phyloP scores from a whole-genome alignment of 1,284 basidiomycete species.

The Vanrija humicola region DNA sequence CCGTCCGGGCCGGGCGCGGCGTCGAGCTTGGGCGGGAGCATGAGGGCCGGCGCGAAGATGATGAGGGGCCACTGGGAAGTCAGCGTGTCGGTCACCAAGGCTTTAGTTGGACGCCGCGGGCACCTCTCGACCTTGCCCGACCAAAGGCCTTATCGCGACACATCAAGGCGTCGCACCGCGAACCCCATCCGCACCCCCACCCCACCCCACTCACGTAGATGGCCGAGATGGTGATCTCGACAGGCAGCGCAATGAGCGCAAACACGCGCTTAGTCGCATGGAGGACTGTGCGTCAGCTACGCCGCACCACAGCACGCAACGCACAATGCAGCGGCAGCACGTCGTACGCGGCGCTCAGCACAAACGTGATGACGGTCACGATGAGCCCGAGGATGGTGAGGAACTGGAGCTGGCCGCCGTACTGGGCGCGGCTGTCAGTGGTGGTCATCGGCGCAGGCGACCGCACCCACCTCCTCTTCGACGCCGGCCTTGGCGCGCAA shows the following conservation, averaged over 20 bases:
- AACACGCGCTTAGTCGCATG: constrained; percentile 56
- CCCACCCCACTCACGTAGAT: constrained; percentile 56
- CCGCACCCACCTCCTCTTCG: background rate
- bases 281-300: constrained; percentile 44
- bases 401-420: constrained; percentile 64
- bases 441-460: background rate
- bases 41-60: constrained; percentile 30
- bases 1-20: constrained; percentile 36
- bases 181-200: too few relatives aligned
- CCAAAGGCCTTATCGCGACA: background rate
- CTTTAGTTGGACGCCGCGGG: too few relatives aligned
- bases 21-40: constrained; percentile 36
- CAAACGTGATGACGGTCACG: constrained; percentile 56
- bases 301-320: constrained; percentile 16
- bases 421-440: constrained; percentile 9
- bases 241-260: constrained; percentile 61
- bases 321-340: constrained; percentile 55
- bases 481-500: background rate
- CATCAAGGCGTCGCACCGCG: too few relatives aligned
- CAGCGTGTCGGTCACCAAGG: too few relatives aligned
- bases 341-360: constrained; percentile 54
- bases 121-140: background rate
- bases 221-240: constrained; percentile 62
- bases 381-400: constrained; percentile 65
- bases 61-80: constrained; percentile 39